These are phyloP conservation scores for Triticum dicoccoides DNA, from an alignment of 176 grass and related monocot species.

Conservation along the genomic window DNA sequence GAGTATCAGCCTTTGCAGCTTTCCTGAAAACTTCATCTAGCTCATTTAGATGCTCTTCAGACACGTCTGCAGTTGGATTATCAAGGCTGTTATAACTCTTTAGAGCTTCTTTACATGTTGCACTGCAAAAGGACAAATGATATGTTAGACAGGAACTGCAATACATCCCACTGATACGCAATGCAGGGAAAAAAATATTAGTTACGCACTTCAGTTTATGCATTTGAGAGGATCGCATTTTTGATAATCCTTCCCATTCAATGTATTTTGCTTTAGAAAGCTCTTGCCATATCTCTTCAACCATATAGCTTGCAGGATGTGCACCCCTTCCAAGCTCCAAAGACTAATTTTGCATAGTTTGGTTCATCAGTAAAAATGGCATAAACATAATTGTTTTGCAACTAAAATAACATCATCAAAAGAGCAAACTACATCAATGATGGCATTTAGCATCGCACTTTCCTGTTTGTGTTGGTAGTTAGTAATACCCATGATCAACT, in stretches of 20 bases:
- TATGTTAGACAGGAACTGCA: neutral
- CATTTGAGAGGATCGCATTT: conserved; percentile 35
- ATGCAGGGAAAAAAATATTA: conserved; percentile 22
- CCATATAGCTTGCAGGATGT: conserved; percentile 71
- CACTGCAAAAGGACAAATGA: conserved; percentile 30
- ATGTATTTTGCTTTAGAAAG: conserved; percentile 84
- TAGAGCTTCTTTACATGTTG: conserved; percentile 75
- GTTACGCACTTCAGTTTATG: conserved; percentile 53
- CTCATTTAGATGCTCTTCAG: conserved; percentile 54
- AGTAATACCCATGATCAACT: neutral
- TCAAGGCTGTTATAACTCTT: conserved; percentile 46
- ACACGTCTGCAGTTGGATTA: conserved; percentile 29
- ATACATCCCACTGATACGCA: neutral
- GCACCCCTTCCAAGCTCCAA: conserved; percentile 82
- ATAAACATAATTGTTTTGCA: conserved; percentile 1
- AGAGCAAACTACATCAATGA: neutral
- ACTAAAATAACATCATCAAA: conserved; percentile 16
- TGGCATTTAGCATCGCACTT: neutral
- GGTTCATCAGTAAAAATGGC: conserved; percentile 16
- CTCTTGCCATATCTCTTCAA: conserved; percentile 79
- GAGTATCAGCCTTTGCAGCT: conserved; percentile 50
- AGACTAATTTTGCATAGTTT: conserved; percentile 52
- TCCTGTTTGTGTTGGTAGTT: neutral
- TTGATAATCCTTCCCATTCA: conserved; percentile 75
- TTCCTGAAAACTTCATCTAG: conserved; percentile 68